phyloP scores from a whole-genome alignment of 345 rosid species.

The Kandelia obovata region DNA sequence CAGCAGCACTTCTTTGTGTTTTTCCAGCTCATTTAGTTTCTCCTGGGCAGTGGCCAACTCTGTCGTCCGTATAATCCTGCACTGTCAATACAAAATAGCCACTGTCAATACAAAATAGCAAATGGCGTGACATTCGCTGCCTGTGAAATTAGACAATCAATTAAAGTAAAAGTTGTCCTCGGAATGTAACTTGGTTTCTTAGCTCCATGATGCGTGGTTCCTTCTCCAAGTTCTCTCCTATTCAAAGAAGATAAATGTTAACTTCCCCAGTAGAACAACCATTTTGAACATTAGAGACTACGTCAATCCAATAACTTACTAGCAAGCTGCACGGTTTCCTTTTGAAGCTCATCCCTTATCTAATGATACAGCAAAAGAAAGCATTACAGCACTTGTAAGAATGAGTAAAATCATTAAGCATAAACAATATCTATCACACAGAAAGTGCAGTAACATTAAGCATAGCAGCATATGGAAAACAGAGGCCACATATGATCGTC shows the following conservation, averaged over 20 bases:
- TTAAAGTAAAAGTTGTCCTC: constrained; percentile 1
- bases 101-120: constrained; percentile 39
- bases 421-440: too few relatives aligned
- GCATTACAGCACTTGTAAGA: not conserved
- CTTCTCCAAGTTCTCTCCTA: constrained; percentile 79
- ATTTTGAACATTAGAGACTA: not conserved
- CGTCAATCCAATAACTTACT: constrained; percentile 44
- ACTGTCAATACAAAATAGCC: constrained; percentile 45
- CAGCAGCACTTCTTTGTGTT: constrained; percentile 61
- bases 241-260: constrained; percentile 23
- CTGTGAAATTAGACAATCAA: not conserved
- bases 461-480: too few relatives aligned
- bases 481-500: too few relatives aligned
- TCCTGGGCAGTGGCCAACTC: constrained; percentile 88
- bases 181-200: constrained; percentile 56
- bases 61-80: constrained; percentile 82
- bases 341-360: constrained; percentile 88
- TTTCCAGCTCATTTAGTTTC: constrained; percentile 71
- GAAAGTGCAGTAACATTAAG: too few relatives aligned
- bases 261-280: not conserved
- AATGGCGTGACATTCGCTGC: not conserved
- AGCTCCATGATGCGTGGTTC: constrained; percentile 84
- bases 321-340: constrained; percentile 84
- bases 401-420: too few relatives aligned
- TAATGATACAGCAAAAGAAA: constrained; percentile 18